Conservation (phyloP, 768 basidiomycete genomes). For the Boletus vermiculosoides region DNA sequence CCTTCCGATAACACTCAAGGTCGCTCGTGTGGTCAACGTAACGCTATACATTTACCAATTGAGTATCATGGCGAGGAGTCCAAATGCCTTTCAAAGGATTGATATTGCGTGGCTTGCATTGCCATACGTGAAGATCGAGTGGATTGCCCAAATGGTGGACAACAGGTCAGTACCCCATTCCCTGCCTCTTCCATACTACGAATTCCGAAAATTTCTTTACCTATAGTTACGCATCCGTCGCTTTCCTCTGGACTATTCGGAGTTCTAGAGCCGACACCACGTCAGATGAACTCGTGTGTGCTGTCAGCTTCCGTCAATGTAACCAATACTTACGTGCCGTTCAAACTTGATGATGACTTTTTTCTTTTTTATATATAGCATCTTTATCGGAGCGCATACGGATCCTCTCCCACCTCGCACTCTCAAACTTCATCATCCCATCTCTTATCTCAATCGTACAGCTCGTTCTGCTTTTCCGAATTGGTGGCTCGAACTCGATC, state of each 20-base stretch:
- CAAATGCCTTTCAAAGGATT: background rate
- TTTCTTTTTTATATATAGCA: conserved; percentile 1
- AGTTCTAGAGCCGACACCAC: background rate
- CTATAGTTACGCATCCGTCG: conserved; percentile 24
- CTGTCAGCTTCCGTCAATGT: background rate
- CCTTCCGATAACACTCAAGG: conserved; percentile 22
- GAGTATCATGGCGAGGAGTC: background rate
- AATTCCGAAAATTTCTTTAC: background rate
- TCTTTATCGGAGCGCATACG: conserved; percentile 13
- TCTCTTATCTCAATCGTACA: conserved; percentile 28
- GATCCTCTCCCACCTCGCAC: conserved; percentile 24
- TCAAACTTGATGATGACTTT: background rate
- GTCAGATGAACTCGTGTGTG: background rate
- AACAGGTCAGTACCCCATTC: conserved; percentile 18
- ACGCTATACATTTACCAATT: conserved; percentile 13
- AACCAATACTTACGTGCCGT: background rate
- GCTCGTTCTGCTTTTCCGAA: conserved; percentile 21
- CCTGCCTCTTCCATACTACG: background rate
- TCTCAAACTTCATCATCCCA: conserved; percentile 30
- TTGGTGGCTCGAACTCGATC: background rate
- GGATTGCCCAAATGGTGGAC: conserved; percentile 28
- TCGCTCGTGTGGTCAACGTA: conserved; percentile 19
- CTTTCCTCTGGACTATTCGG: conserved; percentile 26
- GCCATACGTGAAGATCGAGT: conserved; percentile 33
- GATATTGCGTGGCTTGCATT: conserved; percentile 11